Base-by-base conservation (phyloP, 208 protist genomes). In the Acanthamoeba royreba region DNA sequence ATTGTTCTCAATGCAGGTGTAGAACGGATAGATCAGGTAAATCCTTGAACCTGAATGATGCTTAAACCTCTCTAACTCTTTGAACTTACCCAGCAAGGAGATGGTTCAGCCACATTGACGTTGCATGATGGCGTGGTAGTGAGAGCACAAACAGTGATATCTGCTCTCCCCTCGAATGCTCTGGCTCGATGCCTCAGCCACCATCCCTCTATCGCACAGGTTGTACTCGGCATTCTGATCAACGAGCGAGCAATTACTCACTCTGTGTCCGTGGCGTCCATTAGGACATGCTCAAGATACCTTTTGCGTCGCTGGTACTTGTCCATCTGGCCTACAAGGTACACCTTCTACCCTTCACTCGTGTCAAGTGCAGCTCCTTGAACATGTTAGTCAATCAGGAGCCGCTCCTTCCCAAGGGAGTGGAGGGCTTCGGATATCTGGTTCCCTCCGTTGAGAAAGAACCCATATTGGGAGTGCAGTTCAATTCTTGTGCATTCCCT, bases 391-490 rank as follows among this genome's bases (percentile, higher is more conserved):
- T n/a, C n/a, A n/a, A n/a, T n/a, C 66, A 81, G 69, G 69, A 81
- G 31, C 69, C 35, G 22, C 15, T 81, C 40, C 33, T 88, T 13
- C 81, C 49, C 11, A 31, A 9, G 22, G 81, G 81, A 19, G 47
- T 53, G 11, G 47, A 63, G 31, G 81, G 81, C 7, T 88, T 88
- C 46, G 81, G 81, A 42, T 88, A 88, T 31, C 49, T 88, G 19
- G 47, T 88, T 1, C 81, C 81, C n/a, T 9, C 81, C 17, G 8
- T 63, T 15, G 81, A 88, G 35, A 40, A 61, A 33, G 33, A 88
- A 38, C 81, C 81, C 42, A 88, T 88, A 42, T 47, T 88, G 2
- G 81, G 81, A 15, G 81, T 88, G 31, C 81, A 88, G 15, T 88
- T 53, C 19, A 88, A 53, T 28, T 88, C 81, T 5, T 88, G 28